Base-by-base conservation (phyloP, 192 early-diverging fungal genomes). In the Rhizophagus sp. region DNA sequence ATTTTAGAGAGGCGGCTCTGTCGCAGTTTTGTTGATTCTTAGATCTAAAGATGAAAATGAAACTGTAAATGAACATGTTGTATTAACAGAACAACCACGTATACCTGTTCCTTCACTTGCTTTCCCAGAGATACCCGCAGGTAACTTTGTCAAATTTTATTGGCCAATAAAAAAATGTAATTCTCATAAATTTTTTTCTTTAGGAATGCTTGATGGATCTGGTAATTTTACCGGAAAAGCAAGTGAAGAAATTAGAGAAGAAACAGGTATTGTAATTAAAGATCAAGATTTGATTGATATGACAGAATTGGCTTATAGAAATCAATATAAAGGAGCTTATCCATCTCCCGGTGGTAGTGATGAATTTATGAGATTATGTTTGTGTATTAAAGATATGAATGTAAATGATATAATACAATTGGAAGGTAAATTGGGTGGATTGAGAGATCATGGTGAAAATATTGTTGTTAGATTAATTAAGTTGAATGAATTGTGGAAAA, bases 341-440 rank as follows among this genome's bases (percentile, higher is more conserved):
- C 93, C 94, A 13, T 93, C 91, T 30, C 86, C 92, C 1, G 96
- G 96, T 34, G 96, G 93, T 39, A 94, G 91, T 62, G 94, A 95
- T 70, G 96, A 97, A 87, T 90, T 87, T 78, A 69, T 97, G 47
- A 83, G 90, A 39, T 81, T 97, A 4, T 95, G 90, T 84, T 83
- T 92, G 25, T 91, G 92, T 71, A 81, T 88, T 25, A 95, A 95
- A 81, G 85, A 86, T n/a, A 84, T 84, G 82, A 68, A 65, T 7
- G 77, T 77, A 10, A 52, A 82, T 2, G 87, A 96, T 30, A 85
- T 97, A 8, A 79, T 84, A 5, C 67, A 74, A 3, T 77, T 97
- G 19, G 86, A 88, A 75, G 95, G 90, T 13, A 89, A 87, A 69
- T 73, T 95, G 7, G 82, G 89, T 19, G 95, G 96, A 7, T 84